Base-by-base conservation (phyloP, 176 grass and related monocot genomes). In the Saccharum spontaneum region DNA sequence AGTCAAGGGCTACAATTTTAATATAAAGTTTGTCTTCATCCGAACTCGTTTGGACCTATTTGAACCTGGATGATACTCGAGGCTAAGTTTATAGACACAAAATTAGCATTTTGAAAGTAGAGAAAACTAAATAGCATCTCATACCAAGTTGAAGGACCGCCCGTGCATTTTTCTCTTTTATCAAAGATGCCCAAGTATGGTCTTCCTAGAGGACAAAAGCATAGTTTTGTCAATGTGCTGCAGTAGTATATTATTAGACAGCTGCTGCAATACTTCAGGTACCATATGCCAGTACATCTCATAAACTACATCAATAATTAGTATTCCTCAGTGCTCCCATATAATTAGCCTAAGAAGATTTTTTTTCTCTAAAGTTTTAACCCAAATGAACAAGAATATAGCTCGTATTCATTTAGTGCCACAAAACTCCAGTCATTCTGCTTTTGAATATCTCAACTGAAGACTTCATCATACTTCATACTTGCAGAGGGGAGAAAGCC, bases 401-500 rank as follows among this genome's bases (percentile, higher is more conserved):
- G 6, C 33, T 36, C 6, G 6, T 54, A 11, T 10, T 36, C 41
- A 44, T 54, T 28, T 13, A 8, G 2, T 77, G 31, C 6, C 33
- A 61, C n/a, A 75, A 52, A 55, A 14, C 52, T n/a, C 3, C 38
- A 26, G 6, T 40, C 9, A 64, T 13, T 28, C 34, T n/a, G 52
- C 8, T 64, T 59, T 34, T 13, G 1, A 48, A 31, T 33, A 50
- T 46, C 22, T 77, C 41, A 30, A 28, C 6, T 74, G 36, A 67
- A 33, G 12, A 41, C 50, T 39, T 63, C 31, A 26, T 61, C 40
- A 34, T 44, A 59, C 54, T 60, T 59, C 22, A 59, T 60, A 60
- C 54, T 62, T 80, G 60, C 11, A 93, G 88, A 66, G 91, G 88
- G 33, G 92, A 94, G 73, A 94, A 88, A 79, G 92, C 86, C 62